These are phyloP conservation scores for Plantago major DNA, from an alignment of 257 asterid species.

Conservation along the genomic window DNA sequence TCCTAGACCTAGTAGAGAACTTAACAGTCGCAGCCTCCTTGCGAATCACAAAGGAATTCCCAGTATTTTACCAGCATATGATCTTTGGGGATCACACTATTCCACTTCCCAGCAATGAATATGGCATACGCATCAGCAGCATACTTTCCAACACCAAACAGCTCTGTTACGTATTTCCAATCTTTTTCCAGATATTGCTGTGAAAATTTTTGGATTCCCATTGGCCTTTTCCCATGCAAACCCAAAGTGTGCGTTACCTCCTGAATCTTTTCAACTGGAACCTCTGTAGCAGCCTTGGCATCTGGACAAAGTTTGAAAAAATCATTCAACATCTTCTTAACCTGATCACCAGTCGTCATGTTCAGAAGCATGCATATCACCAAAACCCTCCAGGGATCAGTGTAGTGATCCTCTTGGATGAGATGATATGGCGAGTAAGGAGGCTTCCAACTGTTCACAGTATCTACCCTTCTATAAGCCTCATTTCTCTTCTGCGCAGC, in stretches of 20 bases:
- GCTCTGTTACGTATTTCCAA: conserved; percentile 79
- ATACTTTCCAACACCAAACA: conserved; percentile 85
- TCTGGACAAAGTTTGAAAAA: conserved; percentile 67
- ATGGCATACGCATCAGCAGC: conserved; percentile 90
- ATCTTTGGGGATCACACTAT: conserved; percentile 51
- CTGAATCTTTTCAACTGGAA: conserved; percentile 42
- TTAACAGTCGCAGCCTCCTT: too few relatives aligned
- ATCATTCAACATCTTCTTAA: conserved; percentile 37
- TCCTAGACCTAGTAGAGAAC: too few relatives aligned
- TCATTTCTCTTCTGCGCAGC: conserved; percentile 55
- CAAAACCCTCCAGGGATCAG: conserved; percentile 96
- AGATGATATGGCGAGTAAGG: conserved; percentile 72
- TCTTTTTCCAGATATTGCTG: conserved; percentile 44
- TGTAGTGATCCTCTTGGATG: conserved; percentile 79
- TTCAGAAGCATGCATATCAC: conserved; percentile 88
- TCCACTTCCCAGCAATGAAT: conserved; percentile 69
- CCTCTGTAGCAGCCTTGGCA: conserved; percentile 60
- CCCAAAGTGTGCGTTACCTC: conserved; percentile 61
- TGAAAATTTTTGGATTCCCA: conserved; percentile 48
- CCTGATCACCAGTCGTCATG: conserved; percentile 76
- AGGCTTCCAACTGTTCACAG: conserved; percentile 68
- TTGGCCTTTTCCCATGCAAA: conserved; percentile 54
- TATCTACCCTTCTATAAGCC: conserved; percentile 58
- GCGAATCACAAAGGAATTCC: conserved; percentile 24
- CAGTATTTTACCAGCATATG: conserved; percentile 75